These are phyloP conservation scores for Aspergillus sclerotioniger DNA, from an alignment of 495 filamentous ascomycete genomes.

Conservation along the genomic window DNA sequence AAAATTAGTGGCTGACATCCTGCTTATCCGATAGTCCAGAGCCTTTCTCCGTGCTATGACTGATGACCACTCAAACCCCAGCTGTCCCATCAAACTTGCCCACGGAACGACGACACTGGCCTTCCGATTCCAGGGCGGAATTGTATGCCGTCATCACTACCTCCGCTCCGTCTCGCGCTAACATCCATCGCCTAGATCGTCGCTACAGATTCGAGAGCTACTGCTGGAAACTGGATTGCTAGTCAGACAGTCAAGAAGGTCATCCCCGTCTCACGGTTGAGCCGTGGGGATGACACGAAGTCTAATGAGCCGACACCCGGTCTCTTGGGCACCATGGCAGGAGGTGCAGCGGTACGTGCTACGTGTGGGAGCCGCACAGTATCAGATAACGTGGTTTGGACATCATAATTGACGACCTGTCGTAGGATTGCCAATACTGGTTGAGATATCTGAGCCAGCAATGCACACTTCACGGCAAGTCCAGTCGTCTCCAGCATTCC, in stretches of 20 bases:
- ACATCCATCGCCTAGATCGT: conserved; percentile 60
- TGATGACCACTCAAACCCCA: conserved; percentile 93
- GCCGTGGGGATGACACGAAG: conserved; percentile 44
- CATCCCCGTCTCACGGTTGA: conserved; percentile 59
- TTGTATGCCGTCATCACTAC: conserved; percentile 45
- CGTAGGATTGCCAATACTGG: conserved; percentile 97
- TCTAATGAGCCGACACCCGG: conserved; percentile 76
- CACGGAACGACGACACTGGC: conserved; percentile 99
- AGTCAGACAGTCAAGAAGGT: conserved; percentile 99
- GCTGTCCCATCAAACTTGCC: conserved; percentile 97
- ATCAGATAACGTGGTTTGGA: neutral
- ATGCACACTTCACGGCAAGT: conserved; percentile 83
- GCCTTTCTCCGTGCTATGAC: conserved; percentile 95
- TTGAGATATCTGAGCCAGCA: conserved; percentile 97
- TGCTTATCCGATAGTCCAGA: conserved; percentile 55
- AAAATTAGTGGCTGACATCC: neutral
- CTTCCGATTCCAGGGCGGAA: conserved; percentile 95
- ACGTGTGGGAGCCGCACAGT: neutral
- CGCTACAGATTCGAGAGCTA: conserved; percentile 93
- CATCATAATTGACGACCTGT: conserved; percentile 13
- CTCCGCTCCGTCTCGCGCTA: conserved; percentile 1
- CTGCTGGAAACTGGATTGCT: conserved; percentile 97
- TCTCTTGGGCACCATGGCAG: conserved; percentile 96
- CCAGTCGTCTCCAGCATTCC: neutral
- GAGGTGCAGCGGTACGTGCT: conserved; percentile 80